phyloP scores from a whole-genome alignment of 768 basidiomycete genomes.

The Paxillus involutus region DNA sequence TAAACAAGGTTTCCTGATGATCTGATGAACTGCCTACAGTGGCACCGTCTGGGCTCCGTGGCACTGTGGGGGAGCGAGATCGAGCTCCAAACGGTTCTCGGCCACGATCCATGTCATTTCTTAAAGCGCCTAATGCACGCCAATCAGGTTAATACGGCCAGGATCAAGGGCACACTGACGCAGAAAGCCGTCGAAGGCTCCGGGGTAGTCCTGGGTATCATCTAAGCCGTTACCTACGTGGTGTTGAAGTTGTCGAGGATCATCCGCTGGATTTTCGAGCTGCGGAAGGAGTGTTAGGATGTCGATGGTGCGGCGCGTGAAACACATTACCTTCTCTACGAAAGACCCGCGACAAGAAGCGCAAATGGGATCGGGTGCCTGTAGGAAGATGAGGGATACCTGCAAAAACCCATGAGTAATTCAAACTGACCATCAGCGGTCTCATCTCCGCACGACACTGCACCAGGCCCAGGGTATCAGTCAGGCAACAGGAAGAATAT shows the following conservation, averaged over 20 bases:
- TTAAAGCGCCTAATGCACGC: slow-evolving; percentile 6
- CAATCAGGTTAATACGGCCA: background rate
- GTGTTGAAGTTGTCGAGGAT: slow-evolving; percentile 68
- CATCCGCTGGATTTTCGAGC: slow-evolving; percentile 75
- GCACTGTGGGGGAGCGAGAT: slow-evolving; percentile 15
- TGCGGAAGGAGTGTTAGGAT: slow-evolving; percentile 28
- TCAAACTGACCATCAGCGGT: slow-evolving; percentile 71
- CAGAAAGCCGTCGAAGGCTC: slow-evolving; percentile 48
- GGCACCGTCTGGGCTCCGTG: slow-evolving; percentile 12
- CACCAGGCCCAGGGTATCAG: slow-evolving; percentile 7
- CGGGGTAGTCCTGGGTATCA: slow-evolving; percentile 33
- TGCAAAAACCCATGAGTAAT: slow-evolving; percentile 1
- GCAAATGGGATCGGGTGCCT: slow-evolving; percentile 84
- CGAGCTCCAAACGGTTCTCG: slow-evolving; percentile 2
- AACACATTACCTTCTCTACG: slow-evolving; percentile 66
- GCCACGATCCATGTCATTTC: background rate
- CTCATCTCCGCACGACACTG: slow-evolving; percentile 90
- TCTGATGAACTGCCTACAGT: slow-evolving; percentile 9
- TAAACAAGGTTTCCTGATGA: background rate
- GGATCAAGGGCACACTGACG: slow-evolving; percentile 32
- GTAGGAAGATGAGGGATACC: slow-evolving; percentile 9
- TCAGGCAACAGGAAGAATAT: background rate
- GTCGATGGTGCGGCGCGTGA: background rate
- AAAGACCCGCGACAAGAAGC: slow-evolving; percentile 81
- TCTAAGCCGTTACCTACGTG: slow-evolving; percentile 27